A percentile compares a stretch with the other conserved stretches of the same genome.
phyloP scores from a whole-genome alignment of 352 stramenopile genomes.

The Phytophthora europaea region DNA sequence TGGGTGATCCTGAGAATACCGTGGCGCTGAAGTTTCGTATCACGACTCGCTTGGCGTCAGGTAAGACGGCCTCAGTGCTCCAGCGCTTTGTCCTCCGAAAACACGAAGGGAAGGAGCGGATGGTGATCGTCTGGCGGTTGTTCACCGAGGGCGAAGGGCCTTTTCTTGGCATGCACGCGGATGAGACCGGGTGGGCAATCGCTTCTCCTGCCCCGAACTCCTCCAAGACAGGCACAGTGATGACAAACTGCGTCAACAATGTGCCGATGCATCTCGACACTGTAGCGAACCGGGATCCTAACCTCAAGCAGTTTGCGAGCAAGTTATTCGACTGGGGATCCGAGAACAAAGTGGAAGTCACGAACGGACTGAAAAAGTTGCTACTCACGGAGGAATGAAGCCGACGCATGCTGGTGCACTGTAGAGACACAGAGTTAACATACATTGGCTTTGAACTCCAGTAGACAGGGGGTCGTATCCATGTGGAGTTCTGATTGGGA shows the following conservation, averaged over 20 bases:
- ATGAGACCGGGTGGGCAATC: background rate
- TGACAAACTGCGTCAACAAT: background rate
- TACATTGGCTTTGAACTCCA: no score
- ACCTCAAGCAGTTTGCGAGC: background rate
- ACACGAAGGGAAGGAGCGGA: background rate
- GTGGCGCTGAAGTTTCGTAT: slow-evolving; percentile 1
- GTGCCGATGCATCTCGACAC: background rate
- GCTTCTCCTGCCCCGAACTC: background rate
- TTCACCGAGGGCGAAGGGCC: background rate
- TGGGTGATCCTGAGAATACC: background rate
- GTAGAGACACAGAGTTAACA: no score
- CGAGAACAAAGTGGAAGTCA: slow-evolving; percentile 15
- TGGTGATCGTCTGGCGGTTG: slow-evolving; percentile 3
- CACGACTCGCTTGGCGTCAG: background rate
- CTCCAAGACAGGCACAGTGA: background rate
- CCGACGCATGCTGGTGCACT: no score
- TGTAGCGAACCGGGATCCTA: background rate
- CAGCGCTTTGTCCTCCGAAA: background rate
- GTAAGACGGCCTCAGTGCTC: background rate
- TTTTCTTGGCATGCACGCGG: background rate
- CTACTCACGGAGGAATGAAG: slow-evolving; percentile 1
- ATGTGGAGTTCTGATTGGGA: no score
- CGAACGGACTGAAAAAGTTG: slow-evolving; percentile 6
- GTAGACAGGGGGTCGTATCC: no score
- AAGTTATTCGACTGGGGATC: background rate